Base-by-base conservation (phyloP, 306 rosid species). In the Abrus precatorius region DNA sequence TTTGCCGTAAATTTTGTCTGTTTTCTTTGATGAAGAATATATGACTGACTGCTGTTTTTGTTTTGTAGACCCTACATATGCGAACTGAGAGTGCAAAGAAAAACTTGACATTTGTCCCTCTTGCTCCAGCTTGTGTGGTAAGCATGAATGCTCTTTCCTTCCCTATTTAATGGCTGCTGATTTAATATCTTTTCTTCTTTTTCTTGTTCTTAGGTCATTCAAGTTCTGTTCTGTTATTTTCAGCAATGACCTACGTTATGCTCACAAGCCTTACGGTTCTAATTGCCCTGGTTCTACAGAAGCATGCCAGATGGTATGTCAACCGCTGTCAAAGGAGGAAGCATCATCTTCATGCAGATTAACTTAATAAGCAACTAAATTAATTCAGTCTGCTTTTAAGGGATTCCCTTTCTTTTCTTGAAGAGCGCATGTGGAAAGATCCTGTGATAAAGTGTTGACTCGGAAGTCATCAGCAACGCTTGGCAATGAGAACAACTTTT, bases 41-140 rank as follows among this genome's bases (percentile, higher is more conserved):
- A 84, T 77, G 47, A 9, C 80, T 84, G 36, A 60, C 61, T 12
- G 27, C 56, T 57, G 53, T 72, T 76, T 81, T 77, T 52, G 41
- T 73, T 74, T 69, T 75, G 40, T 83, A 95, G 99, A 89, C 95
- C 71, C 88, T 92, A 74, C 84, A 95, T 73, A 80, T 85, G 80
- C 88, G 86, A 84, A 49, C 84, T 7, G 97, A 90, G 71, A 84
- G 65, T 83, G 77, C 76, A 45, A 91, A 91, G 92, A 92, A 89
- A 75, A 88, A 86, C 53, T 87, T 95, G 72, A 92, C 92, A 5
- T 95, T 95, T 82, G 86, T 92, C 80, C 98, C 98, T 20, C 83
- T 95, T 80, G 97, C 98, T 73, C 98, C 97, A 52, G 97, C 98
- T 1, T 92, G 98, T 74, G 98, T 95, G 94, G 98, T 95, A 86